A percentile compares a stretch with the other conserved stretches of the same genome.
These are phyloP conservation scores for Primulina tabacum DNA, from an alignment of 257 asterid genomes.

Conservation along the genomic window DNA sequence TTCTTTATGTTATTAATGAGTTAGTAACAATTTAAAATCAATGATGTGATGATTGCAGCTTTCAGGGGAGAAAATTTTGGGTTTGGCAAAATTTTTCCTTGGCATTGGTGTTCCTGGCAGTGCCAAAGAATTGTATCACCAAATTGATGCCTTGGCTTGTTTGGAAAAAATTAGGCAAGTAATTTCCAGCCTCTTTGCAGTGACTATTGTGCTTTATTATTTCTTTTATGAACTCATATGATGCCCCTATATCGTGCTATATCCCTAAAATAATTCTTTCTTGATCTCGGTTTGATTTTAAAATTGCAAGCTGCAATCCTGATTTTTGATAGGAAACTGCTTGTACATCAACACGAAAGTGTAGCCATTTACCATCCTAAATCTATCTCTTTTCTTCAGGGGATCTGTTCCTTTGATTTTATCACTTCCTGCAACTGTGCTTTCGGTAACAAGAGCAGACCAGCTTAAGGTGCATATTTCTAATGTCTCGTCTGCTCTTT, in stretches of 20 bases:
- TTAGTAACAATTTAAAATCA: conserved; percentile 19
- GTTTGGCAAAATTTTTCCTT: conserved; percentile 87
- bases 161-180: conserved; percentile 71
- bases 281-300: not conserved
- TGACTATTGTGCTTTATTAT: conserved; percentile 1
- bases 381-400: conserved; percentile 40
- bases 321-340: not conserved
- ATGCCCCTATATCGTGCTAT: conserved; percentile 16
- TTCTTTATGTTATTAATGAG: conserved; percentile 6
- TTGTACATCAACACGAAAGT: not conserved
- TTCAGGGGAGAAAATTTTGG: conserved; percentile 81
- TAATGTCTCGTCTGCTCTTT: conserved; percentile 23
- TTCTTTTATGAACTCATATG: conserved; percentile 2
- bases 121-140: conserved; percentile 74
- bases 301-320: conserved; percentile 9
- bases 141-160: conserved; percentile 73
- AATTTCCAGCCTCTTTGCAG: conserved; percentile 9
- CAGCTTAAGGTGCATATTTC: conserved; percentile 67
- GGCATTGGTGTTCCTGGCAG: conserved; percentile 84
- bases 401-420: conserved; percentile 75
- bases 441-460: conserved; percentile 71
- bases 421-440: conserved; percentile 78
- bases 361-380: not conserved
- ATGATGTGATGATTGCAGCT: conserved; percentile 51
- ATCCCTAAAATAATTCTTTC: conserved; percentile 12